Evolutionary conservation across 345 rosid species (phyloP).

Genomic region (Populus davidiana): DNA sequence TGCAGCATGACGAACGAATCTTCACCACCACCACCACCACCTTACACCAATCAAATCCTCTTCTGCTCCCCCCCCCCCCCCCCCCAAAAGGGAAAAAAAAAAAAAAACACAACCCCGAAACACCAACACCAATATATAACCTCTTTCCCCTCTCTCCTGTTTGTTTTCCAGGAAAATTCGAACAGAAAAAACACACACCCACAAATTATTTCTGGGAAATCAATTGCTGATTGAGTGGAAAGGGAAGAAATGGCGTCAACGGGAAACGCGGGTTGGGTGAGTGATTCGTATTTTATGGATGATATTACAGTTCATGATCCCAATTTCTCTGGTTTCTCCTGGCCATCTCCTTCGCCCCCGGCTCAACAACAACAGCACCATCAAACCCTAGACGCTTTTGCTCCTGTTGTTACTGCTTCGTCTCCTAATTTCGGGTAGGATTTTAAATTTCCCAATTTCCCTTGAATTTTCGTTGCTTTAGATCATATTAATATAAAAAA

Average conservation of each 20-base stretch:
- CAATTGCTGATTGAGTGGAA: background rate
- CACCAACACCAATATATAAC: background rate
- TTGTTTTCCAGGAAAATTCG: conserved; percentile 9
- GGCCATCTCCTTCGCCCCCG: conserved; percentile 39
- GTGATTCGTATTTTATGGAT: conserved; percentile 63
- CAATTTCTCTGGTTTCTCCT: conserved; percentile 60
- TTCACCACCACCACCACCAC: background rate
- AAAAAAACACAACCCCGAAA: background rate
- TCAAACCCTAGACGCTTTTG: conserved; percentile 41
- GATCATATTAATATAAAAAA: background rate
- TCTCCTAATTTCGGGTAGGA: conserved; percentile 62
- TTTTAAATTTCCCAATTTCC: background rate
- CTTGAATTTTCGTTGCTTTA: background rate
- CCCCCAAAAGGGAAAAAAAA: too few relatives aligned
- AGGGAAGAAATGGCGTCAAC: conserved; percentile 33
- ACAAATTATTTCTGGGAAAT: background rate
- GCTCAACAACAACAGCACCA: background rate
- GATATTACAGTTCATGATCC: conserved; percentile 59
- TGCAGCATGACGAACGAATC: background rate
- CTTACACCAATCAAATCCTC: background rate
- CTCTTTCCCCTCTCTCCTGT: background rate
- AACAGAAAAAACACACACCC: background rate
- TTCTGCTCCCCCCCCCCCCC: background rate
- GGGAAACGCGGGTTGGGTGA: conserved; percentile 64
- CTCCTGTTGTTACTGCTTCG: background rate